Base-by-base conservation (phyloP, 352 stramenopile genomes). In the Globisporangium sylvaticum region DNA sequence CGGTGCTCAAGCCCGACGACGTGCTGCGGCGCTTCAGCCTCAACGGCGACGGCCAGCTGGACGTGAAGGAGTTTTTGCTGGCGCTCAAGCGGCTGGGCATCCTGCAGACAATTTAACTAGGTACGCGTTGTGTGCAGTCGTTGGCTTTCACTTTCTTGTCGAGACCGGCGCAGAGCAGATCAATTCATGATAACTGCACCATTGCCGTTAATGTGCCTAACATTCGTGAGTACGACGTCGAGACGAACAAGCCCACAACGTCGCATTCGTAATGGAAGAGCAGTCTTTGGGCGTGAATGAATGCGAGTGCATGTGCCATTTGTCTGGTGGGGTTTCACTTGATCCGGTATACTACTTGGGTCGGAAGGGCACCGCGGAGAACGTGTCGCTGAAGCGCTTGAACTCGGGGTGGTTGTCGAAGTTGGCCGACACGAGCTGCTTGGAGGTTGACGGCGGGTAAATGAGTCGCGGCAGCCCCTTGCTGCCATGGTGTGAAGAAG, bases 351-450 rank as follows among this genome's bases (percentile, higher is more conserved):
- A 52, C 67, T 71, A 91, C 64, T 91, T 91, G 10, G 83, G 83
- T 32, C 69, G 74, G 68, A 96, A 96, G 0, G 87, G 87, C 46
- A 94, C 83, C 1, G 88, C 89, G 0, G 83, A 90, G 74, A 97
- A 97, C 34, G 77, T 88, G 70, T 95, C 89, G 70, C 86, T 94
- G 64, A 86, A 90, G 58, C 87, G 88, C 69, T 96, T 96, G 75
- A 93, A 97, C 66, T 92, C 85, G 5, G 89, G 89, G 64, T 97
- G 89, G 70, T 97, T 96, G 65, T 94, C 84, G 58, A 97, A 97
- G 60, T 96, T 88, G 94, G 84, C 74, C 46, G 82, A 76, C 58
- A 75, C 68, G 4, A 80, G 74, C 24, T 78, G 74, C 58, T 86
- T 78, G 34, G 78, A 74, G 3, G 62, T 66, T n/a, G 75, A 64